Evolutionary conservation across 176 grass and related monocot species (phyloP).

Genomic region (Avena eriantha): DNA sequence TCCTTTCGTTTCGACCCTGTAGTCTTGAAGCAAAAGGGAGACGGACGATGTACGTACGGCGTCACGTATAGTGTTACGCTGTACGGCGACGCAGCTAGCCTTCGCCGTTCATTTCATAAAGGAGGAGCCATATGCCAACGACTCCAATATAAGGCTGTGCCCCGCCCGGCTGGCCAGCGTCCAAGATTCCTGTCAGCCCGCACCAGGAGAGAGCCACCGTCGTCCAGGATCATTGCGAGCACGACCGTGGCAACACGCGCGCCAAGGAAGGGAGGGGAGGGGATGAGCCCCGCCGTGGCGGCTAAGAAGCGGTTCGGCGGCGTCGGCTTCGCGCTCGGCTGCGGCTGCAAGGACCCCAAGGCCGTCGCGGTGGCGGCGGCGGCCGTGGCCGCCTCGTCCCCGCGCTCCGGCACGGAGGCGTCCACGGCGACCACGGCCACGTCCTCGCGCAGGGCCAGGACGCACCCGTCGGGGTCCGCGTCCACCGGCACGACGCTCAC

Average conservation of each 20-base stretch:
- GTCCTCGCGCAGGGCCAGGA: constrained; percentile 39
- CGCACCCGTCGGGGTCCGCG: constrained; percentile 26
- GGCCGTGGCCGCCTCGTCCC: constrained; percentile 39
- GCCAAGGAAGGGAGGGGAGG: constrained; percentile 31
- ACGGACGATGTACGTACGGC: neutral
- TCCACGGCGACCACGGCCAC: constrained; percentile 49
- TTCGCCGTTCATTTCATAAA: constrained; percentile 16
- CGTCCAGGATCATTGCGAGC: constrained; percentile 5
- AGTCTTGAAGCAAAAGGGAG: neutral
- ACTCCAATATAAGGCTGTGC: constrained; percentile 25
- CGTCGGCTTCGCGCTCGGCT: constrained; percentile 49
- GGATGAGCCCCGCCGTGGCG: constrained; percentile 38
- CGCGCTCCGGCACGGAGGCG: constrained; percentile 47
- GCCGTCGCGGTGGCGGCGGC: constrained; percentile 54
- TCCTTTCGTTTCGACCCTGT: neutral
- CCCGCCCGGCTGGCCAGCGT: neutral
- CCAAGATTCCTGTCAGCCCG: constrained; percentile 28
- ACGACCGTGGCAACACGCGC: neutral
- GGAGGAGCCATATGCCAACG: constrained; percentile 17
- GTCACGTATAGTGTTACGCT: neutral
- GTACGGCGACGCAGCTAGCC: neutral
- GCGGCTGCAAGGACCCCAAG: constrained; percentile 68
- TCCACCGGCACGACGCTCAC: constrained; percentile 64
- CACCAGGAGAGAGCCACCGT: too few species aligned
- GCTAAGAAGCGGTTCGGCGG: constrained; percentile 49